These are phyloP conservation scores for Lipomyces oligophaga DNA, from an alignment of 805 yeast species.

Conservation along the genomic window DNA sequence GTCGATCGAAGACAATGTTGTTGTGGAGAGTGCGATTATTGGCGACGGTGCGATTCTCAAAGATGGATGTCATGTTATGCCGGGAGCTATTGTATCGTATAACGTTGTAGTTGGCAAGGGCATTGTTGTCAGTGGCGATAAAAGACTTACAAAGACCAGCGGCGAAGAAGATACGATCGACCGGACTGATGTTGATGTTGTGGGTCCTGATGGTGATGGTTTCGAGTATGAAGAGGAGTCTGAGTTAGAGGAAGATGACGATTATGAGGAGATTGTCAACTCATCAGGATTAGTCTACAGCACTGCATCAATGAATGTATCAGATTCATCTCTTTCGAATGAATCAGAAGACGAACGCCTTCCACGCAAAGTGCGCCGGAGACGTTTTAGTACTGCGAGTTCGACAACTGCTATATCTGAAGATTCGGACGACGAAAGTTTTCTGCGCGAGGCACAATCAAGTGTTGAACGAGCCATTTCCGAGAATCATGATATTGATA, in stretches of 20 bases:
- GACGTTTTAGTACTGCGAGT: slow-evolving; percentile 27
- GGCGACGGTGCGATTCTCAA: slow-evolving; percentile 63
- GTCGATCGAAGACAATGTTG: slow-evolving; percentile 60
- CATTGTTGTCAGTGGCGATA: slow-evolving; percentile 17
- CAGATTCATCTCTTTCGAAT: slow-evolving; percentile 23
- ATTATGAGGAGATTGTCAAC: slow-evolving; percentile 33
- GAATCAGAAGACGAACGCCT: slow-evolving; percentile 2
- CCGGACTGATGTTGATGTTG: slow-evolving; percentile 29
- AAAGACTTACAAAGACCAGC: slow-evolving; percentile 21
- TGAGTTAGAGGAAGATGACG: slow-evolving; percentile 48
- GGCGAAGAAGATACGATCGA: slow-evolving; percentile 20
- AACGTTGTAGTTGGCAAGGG: slow-evolving; percentile 46
- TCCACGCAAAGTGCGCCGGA: slow-evolving; percentile 11
- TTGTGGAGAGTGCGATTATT: slow-evolving; percentile 60
- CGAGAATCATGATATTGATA: slow-evolving; percentile 87
- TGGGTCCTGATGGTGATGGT: slow-evolving; percentile 44
- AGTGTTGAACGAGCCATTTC: slow-evolving; percentile 89
- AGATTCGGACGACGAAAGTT: slow-evolving; percentile 27
- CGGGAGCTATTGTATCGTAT: slow-evolving; percentile 79
- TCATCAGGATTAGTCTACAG: slow-evolving; percentile 28
- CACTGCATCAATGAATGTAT: slow-evolving; percentile 19
- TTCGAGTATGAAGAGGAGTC: slow-evolving; percentile 40
- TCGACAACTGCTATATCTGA: slow-evolving; percentile 22
- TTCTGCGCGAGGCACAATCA: slow-evolving; percentile 72
- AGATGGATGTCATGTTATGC: slow-evolving; percentile 47